Evolutionary conservation across 2,329 filamentous ascomycete genomes (phyloP).

Genomic region (Aspergillus sp.): DNA sequence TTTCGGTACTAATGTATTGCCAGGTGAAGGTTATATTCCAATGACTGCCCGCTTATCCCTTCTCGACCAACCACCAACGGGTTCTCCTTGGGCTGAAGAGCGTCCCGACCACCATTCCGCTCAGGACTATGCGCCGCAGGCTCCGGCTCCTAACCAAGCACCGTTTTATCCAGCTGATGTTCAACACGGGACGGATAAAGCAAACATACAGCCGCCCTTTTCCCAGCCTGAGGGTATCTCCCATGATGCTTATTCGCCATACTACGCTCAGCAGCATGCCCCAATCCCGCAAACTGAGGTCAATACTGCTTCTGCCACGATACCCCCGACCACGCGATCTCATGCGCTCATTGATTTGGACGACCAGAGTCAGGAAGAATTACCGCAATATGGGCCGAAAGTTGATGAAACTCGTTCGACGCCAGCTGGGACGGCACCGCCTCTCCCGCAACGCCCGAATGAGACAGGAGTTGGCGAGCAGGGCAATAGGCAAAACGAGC

Average conservation of each 20-base stretch:
- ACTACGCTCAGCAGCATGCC: constrained; percentile 5
- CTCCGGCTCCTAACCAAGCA: constrained; percentile 3
- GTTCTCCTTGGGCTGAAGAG: constrained; percentile 22
- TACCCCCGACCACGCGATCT: constrained; percentile 20
- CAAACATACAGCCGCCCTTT: too few relatives aligned
- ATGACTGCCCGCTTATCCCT: constrained; percentile 34
- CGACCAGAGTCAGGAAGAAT: constrained; percentile 5
- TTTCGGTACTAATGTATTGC: constrained; percentile 6
- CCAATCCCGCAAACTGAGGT: constrained; percentile 13
- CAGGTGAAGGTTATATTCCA: constrained; percentile 32
- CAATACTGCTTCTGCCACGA: constrained; percentile 13
- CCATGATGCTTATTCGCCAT: constrained; percentile 1
- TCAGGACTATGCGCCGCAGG: constrained; percentile 9
- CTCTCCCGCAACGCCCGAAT: constrained; percentile 6
- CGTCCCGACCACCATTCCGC: constrained; percentile 11
- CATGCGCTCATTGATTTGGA: constrained; percentile 27
- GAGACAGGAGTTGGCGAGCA: background rate
- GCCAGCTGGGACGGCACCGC: constrained; percentile 2
- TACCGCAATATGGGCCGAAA: background rate
- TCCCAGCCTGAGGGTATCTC: constrained; percentile 5
- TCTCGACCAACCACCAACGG: constrained; percentile 20
- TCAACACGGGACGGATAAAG: background rate
- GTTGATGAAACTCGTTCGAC: background rate
- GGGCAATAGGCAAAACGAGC: constrained; percentile 30
- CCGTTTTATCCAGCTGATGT: constrained; percentile 1